Conservation (phyloP, 2,329 filamentous ascomycete genomes). For the Ceratocystis colombiana region DNA sequence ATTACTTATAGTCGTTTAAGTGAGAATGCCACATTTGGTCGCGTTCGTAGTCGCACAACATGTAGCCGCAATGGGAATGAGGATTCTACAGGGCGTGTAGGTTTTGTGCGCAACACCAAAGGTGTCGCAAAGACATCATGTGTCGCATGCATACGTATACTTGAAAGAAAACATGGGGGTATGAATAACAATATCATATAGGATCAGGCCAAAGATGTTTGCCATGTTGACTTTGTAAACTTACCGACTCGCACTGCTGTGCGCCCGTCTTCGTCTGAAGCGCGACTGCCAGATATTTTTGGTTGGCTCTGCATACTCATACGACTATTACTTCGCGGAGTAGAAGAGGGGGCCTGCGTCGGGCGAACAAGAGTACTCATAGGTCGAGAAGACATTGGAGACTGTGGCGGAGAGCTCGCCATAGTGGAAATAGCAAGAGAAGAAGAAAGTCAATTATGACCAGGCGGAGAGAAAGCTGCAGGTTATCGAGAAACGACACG, state of each 20-base stretch:
- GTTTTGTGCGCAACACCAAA: conserved; percentile 1
- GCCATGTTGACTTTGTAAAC: conserved; percentile 35
- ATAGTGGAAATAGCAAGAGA: conserved; percentile 34
- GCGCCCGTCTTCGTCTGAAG: conserved; percentile 80
- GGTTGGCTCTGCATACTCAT: conserved; percentile 73
- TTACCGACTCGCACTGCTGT: conserved; percentile 94
- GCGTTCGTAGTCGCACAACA: neutral
- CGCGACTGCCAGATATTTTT: conserved; percentile 62
- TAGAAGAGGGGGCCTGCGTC: conserved; percentile 28
- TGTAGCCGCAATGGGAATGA: neutral
- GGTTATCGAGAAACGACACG: neutral
- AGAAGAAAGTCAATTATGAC: neutral
- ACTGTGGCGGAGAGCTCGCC: conserved; percentile 61
- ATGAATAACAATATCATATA: conserved; percentile 3
- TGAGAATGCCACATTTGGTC: neutral
- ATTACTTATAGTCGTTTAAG: neutral
- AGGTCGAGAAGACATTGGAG: conserved; percentile 56
- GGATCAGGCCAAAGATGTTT: neutral
- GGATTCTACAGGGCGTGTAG: neutral
- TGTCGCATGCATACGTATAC: neutral
- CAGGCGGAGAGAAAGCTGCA: neutral
- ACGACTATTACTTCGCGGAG: conserved; percentile 67
- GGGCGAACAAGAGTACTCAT: conserved; percentile 72
- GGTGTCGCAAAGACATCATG: neutral
- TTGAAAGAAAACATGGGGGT: neutral